Base-by-base conservation (phyloP, 1,284 basidiomycete species). In the Rhodotorula sp. region DNA sequence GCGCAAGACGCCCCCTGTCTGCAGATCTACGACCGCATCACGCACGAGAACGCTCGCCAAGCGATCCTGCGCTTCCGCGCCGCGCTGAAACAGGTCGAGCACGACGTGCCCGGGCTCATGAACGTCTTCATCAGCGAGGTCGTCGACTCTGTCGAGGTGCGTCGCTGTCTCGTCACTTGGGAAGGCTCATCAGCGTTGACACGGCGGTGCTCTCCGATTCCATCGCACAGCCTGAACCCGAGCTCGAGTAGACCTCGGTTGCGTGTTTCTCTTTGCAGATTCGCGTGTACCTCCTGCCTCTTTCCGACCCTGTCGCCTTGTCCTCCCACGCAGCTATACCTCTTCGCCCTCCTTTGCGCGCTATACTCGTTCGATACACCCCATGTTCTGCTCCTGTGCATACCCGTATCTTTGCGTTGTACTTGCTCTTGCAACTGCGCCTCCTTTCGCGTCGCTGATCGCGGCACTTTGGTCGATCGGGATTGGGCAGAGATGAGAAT, bases 71-170 rank as follows among this genome's bases (percentile, higher is more conserved):
- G 90, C 60, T 84, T 97, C 19, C 91, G 94, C 78, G 86, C 90
- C 60, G 93, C 94, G 5, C 95, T 97, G 79, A 91, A 91, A 55
- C 91, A 94, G 42, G 93, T 93, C 7, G 94, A 97, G 82, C 85
- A 90, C 70, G 89, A 92, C 73, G 77, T 79, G 19, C 75, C 78
- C 5, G 84, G 84, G 1, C 77, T 85, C 2, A 82, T 82, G n/a
- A 81, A 80, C 54, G 84, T 84, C 1, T 79, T 84, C 52, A 82
- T 84, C 5, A 79, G 82, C 50, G 84, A 85, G 70, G 81, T 85
- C n/a, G 80, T 84, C 64, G 84, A 84, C 41, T 70, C 67, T 0
- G 72, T 74, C 66, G 74, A 76, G 61, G 74, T 73, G 58, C 17
- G 71, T 23, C 10, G 16, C 2, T 12, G 59, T 16, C 55, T 13